A percentile compares a stretch with the other conserved stretches of the same genome.
Conservation (phyloP, 2,329 filamentous ascomycete genomes). For the Hypoxylon sp. region DNA sequence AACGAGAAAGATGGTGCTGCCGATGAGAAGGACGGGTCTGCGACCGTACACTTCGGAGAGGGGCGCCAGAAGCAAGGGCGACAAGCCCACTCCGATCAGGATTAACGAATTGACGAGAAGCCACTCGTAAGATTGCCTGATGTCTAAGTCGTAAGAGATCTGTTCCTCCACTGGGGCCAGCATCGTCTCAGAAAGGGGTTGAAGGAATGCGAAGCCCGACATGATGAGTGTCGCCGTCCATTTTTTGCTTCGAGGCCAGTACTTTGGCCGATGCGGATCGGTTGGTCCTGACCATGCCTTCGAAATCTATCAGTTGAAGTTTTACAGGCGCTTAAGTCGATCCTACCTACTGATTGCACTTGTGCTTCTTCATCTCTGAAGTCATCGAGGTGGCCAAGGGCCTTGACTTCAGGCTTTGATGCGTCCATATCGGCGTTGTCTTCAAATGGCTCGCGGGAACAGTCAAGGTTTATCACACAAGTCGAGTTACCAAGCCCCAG, state of each 20-base stretch:
- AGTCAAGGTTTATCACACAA: neutral
- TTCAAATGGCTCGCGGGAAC: neutral
- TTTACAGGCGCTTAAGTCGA: neutral
- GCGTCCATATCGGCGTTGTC: neutral
- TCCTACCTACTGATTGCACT: neutral
- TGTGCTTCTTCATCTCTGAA: neutral
- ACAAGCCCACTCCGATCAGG: slow-evolving; percentile 27
- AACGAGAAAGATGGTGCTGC: slow-evolving; percentile 27
- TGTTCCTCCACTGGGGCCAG: slow-evolving; percentile 23
- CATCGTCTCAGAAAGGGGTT: slow-evolving; percentile 33
- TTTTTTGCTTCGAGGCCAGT: slow-evolving; percentile 30
- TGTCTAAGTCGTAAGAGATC: slow-evolving; percentile 23
- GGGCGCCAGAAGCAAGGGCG: slow-evolving; percentile 61
- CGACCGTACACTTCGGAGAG: slow-evolving; percentile 63
- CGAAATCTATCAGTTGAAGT: neutral
- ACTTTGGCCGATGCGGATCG: slow-evolving; percentile 2
- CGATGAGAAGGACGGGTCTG: slow-evolving; percentile 14
- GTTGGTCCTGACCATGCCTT: slow-evolving; percentile 3
- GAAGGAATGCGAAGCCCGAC: slow-evolving; percentile 33
- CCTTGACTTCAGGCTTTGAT: neutral
- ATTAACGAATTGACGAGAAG: slow-evolving; percentile 34
- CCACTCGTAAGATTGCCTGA: slow-evolving; percentile 22
- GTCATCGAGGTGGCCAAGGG: neutral
- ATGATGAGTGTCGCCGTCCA: slow-evolving; percentile 36
- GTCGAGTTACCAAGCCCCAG: neutral